Percentiles rank a stretch among this genome's conserved stretches.
Conservation (phyloP, 371 early-diverging fungal species). For the Mortierella sp. region DNA sequence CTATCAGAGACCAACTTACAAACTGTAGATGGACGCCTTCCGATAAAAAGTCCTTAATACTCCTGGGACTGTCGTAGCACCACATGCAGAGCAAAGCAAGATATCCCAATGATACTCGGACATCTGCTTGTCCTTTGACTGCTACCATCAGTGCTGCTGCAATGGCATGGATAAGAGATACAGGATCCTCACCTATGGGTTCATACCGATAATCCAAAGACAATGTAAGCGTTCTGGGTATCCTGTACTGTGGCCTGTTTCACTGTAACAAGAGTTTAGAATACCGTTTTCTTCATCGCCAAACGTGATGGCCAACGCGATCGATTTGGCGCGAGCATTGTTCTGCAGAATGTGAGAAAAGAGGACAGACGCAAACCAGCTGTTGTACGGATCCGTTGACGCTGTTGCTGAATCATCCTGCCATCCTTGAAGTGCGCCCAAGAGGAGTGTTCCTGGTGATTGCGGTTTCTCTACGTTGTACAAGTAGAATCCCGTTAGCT, state of each 20-base stretch:
- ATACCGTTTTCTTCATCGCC: slow-evolving; percentile 75
- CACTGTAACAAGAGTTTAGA: background rate
- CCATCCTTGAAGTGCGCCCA: slow-evolving; percentile 84
- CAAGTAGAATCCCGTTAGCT: no score
- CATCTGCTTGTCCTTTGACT: slow-evolving; percentile 65
- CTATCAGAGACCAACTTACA: slow-evolving; percentile 59
- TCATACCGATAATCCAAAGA: no score
- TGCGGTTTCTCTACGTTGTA: slow-evolving; percentile 75
- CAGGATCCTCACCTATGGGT: slow-evolving; percentile 61
- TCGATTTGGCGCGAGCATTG: slow-evolving; percentile 78
- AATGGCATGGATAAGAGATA: slow-evolving; percentile 68
- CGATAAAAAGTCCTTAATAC: slow-evolving; percentile 84
- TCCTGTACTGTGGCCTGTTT: background rate
- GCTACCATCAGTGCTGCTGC: slow-evolving; percentile 70
- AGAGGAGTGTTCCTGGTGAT: slow-evolving; percentile 86
- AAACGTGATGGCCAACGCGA: slow-evolving; percentile 78
- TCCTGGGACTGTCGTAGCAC: slow-evolving; percentile 82
- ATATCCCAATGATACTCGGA: slow-evolving; percentile 79
- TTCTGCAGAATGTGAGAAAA: slow-evolving; percentile 80
- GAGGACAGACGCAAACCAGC: slow-evolving; percentile 90
- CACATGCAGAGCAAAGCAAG: slow-evolving; percentile 79
- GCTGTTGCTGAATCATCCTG: slow-evolving; percentile 58
- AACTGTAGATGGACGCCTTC: slow-evolving; percentile 91
- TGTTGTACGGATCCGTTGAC: slow-evolving; percentile 80
- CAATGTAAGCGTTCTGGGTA: background rate